Percentiles rank a stretch among this genome's conserved stretches.
phyloP scores from a whole-genome alignment of 164 flowering plant genomes.

The Vitis riparia region DNA sequence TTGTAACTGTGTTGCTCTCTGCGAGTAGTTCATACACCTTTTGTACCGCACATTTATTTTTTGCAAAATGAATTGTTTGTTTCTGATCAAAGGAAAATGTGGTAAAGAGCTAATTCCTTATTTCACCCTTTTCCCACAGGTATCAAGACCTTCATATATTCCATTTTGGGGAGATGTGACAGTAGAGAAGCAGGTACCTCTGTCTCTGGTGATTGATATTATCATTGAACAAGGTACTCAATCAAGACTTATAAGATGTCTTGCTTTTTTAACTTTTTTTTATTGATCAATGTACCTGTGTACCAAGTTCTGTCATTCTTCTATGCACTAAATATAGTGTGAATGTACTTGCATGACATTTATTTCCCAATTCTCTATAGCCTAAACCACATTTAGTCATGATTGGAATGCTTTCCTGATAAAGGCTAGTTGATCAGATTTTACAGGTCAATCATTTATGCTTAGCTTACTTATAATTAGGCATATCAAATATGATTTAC shows the following conservation, averaged over 20 bases:
- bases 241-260: neutral
- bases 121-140: conserved; percentile 34
- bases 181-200: conserved; percentile 63
- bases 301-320: too few relatives aligned
- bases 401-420: too few relatives aligned
- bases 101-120: neutral
- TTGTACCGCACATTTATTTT: too few relatives aligned
- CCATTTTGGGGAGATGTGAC: conserved; percentile 58
- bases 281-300: too few relatives aligned
- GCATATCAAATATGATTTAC: too few relatives aligned
- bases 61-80: neutral
- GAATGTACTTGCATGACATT: too few relatives aligned
- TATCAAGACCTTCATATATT: conserved; percentile 66
- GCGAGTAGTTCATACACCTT: too few relatives aligned
- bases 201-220: conserved; percentile 65
- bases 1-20: too few relatives aligned
- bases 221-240: conserved; percentile 81
- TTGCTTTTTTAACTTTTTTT: neutral
- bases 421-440: too few relatives aligned
- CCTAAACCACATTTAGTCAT: neutral
- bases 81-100: neutral
- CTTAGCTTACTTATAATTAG: too few relatives aligned
- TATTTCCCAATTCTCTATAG: neutral
- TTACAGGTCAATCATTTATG: too few relatives aligned
- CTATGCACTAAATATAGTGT: too few relatives aligned